Base-by-base conservation (phyloP, 2,329 filamentous ascomycete genomes). In the Colletotrichum sp. region DNA sequence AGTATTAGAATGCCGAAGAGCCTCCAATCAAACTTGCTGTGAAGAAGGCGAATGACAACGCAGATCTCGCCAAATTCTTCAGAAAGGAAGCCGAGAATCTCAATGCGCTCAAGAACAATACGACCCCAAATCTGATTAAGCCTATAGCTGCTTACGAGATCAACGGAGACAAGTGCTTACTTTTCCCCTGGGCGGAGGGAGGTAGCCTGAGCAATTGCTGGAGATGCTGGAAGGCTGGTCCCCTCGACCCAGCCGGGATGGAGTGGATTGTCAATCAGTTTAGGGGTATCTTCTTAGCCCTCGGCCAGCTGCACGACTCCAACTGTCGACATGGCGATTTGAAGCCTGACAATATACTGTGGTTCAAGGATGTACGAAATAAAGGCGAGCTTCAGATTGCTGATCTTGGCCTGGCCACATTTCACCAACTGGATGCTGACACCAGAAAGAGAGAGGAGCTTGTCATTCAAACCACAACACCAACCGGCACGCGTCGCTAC, bases 271-370 rank as follows among this genome's bases (percentile, higher is more conserved):
- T 59, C 26, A 12, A 28, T 12, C 55, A 59, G 2, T 59, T 59
- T 7, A 59, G 21, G 21, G 55, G 55, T 18, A 24, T 59, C 13
- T 59, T 59, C 55, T 59, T 21, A 12, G 55, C 55, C n/a, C 55
- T 59, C 21, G 55, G 26, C 21, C 21, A 44, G 36, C 24, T 24
- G 18, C 26, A 66, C 44, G 18, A 72, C 15, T n/a, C n/a, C 24
- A 71, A 30, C 28, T 24, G 30, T 49, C 39, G 73, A 21, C 62
- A 76, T 34, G 62, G 73, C 6, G 73, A 76, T n/a, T 30, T 76
- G 13, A 76, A 72, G 18, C 73, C 63, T 3, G 70, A 76, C 13
- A 72, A 76, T 18, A 64, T 72, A 21, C 73, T 72, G 6, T 62
- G 39, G 55, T 76, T 72, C 55, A 36, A 55, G 15, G 44, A 49